Evolutionary conservation across 768 basidiomycete genomes (phyloP), one percentile per base, ranked within the genome.

Genomic region (Hericium erinaceus): DNA sequence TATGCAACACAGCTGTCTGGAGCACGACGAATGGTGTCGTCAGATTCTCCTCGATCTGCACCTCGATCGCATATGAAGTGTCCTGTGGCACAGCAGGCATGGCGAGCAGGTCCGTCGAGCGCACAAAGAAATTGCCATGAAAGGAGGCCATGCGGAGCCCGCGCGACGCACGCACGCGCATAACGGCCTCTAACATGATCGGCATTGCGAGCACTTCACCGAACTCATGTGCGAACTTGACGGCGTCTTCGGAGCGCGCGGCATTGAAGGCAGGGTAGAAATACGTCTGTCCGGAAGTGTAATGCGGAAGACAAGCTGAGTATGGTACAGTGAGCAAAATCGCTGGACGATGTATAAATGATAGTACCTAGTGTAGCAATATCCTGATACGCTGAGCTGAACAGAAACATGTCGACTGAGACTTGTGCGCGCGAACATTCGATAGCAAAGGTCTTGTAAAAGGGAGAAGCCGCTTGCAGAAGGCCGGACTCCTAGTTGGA

Each of bases 221-320:
- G 65, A 98, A 95, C 68, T 98, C 97, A 62, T 95, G 94, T 1
- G 95, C 95, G 66, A 99, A 98, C 73, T 98, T 98, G 73, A 97
- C 79, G 3, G 97, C 97, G 67, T 99, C 97, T 70, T 99, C 97
- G 3, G 92, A 81, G 46, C 93, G 82, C 2, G 83, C 82, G 11
- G 97, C 97, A 66, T 95, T 98, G 79, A 99, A 99, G 3, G 93
- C 93, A 41, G 95, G 97, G 70, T 98, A 99, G 69, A 95, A 95
- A 75, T 92, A 98, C 0, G 95, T 97, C 70, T 98, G 93, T 41
- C 97, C 97, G 56, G 94, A 92, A 10, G 97, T 99, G 71, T 99
- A 98, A 67, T 95, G 90, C 22, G 97, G 97, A 16, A 99, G 78
- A 67, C 84, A 93, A 12, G 91, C 92, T 94, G 57, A 37, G 44